Evolutionary conservation across 164 flowering plant genomes (phyloP).

Genomic region (Akebia trifoliata): DNA sequence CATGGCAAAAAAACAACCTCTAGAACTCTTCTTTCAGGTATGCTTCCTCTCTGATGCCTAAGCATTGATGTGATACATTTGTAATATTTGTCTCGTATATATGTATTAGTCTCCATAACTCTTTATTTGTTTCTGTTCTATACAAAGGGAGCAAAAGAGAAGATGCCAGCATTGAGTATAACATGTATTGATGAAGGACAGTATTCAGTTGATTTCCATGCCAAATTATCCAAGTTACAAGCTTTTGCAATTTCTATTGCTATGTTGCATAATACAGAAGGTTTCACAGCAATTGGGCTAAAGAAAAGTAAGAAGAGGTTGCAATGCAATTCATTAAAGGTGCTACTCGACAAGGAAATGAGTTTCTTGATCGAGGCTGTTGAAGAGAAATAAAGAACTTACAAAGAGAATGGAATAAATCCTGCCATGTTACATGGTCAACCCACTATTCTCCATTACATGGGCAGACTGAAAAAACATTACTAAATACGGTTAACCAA

Average conservation of each 20-base stretch:
- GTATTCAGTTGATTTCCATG: constrained; percentile 80
- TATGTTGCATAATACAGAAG: constrained; percentile 57
- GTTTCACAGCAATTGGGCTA: constrained; percentile 25
- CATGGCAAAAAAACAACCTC: constrained; percentile 27
- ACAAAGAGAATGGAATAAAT: constrained; percentile 33
- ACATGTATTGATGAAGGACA: constrained; percentile 40
- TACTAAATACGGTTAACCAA: neutral
- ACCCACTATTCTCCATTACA: constrained; percentile 77
- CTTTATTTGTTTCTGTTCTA: neutral
- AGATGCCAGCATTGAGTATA: constrained; percentile 58
- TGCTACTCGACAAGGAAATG: constrained; percentile 60
- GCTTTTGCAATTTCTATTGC: constrained; percentile 88
- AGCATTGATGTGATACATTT: no score
- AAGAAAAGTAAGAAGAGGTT: constrained; percentile 28
- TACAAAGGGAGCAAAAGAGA: constrained; percentile 66
- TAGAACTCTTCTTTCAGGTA: constrained; percentile 76
- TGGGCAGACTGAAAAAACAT: constrained; percentile 33
- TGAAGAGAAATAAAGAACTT: constrained; percentile 45
- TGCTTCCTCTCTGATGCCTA: constrained; percentile 11
- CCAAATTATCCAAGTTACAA: constrained; percentile 71
- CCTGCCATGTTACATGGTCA: constrained; percentile 39
- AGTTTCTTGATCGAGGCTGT: constrained; percentile 48
- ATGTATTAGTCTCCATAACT: no score
- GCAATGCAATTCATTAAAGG: constrained; percentile 53
- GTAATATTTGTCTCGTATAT: no score